Evolutionary conservation across 805 yeast genomes (phyloP).

Genomic region (Saccharomycopsis amapae): DNA sequence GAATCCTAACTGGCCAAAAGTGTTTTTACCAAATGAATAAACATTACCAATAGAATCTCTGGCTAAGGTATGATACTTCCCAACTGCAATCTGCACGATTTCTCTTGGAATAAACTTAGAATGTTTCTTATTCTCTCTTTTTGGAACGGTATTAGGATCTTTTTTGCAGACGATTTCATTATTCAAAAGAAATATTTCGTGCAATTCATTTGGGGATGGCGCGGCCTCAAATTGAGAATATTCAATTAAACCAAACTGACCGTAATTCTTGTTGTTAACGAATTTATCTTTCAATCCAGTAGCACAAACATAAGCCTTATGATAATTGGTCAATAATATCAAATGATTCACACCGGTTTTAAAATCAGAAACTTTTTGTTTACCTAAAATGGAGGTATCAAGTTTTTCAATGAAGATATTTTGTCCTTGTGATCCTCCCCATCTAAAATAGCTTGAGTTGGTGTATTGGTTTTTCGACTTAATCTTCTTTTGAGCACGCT

Average conservation of each 20-base stretch:
- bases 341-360: slow-evolving; percentile 63
- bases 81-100: slow-evolving; percentile 61
- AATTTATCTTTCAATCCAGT: slow-evolving; percentile 38
- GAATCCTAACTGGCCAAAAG: slow-evolving; percentile 77
- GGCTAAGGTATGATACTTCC: slow-evolving; percentile 63
- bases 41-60: slow-evolving; percentile 58
- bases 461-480: no score
- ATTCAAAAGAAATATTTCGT: slow-evolving; percentile 53
- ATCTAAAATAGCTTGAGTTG: no score
- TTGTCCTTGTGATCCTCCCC: background rate
- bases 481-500: slow-evolving; percentile 26
- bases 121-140: slow-evolving; percentile 13
- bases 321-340: slow-evolving; percentile 50
- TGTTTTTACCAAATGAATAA: slow-evolving; percentile 84
- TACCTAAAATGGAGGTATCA: slow-evolving; percentile 33
- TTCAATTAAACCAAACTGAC: slow-evolving; percentile 80
- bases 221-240: slow-evolving; percentile 56
- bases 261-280: slow-evolving; percentile 42
- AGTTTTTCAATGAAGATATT: slow-evolving; percentile 16
- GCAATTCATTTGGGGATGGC: slow-evolving; percentile 41
- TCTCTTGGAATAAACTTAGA: slow-evolving; percentile 30
- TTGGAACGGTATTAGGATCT: background rate
- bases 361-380: slow-evolving; percentile 48
- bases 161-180: slow-evolving; percentile 29
- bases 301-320: slow-evolving; percentile 55